Evolutionary conservation across 495 filamentous ascomycete species (phyloP), one percentile per base, ranked within the genome.

Genomic region (Pyrenula aspistea): DNA sequence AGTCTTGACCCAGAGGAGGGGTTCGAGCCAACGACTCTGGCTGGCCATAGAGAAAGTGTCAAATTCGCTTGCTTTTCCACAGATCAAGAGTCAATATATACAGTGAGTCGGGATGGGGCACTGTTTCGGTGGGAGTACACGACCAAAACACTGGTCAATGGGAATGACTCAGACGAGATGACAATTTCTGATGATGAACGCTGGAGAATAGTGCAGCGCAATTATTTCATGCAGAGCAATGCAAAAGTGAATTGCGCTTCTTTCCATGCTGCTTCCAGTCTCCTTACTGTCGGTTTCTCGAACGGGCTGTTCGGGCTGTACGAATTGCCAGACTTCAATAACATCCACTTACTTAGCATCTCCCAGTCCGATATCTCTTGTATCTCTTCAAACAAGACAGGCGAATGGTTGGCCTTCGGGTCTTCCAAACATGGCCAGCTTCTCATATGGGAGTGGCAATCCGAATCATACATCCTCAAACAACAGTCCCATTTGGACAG

Each of bases 371-470:
- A 91, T 57, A 95, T 98, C 60, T 90, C 96, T 62, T 89, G 86
- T 63, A 87, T 97, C 50, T 87, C 89, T 1, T 84, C 96, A 59
- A 96, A 96, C 71, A 86, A 87, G 64, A 84, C 88, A 25, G 93
- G 92, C 55, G 94, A 96, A 72, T 98, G 93, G 93, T 77, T 98
- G 25, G 93, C 93, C 4, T 96, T 98, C 69, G 93, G 92, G n/a
- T 91, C 93, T 2, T 95, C 94, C 15, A 92, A 92, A 56, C 80
- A 94, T 23, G 93, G 93, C 12, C 93, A 98, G 60, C 73, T 98
- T 12, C 77, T 98, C 36, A 94, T 98, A 22, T 98, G 93, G 93
- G 93, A 98, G 68, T 97, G 94, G 94, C 94, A 97, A 64, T 97
- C 94, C 1, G 93, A 98, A 67, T 96, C 94, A n/a, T 97, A 97